A percentile compares a stretch with the other conserved stretches of the same genome.
These are phyloP conservation scores for Pythium myriotylum DNA, from an alignment of 352 stramenopile species.

Conservation along the genomic window DNA sequence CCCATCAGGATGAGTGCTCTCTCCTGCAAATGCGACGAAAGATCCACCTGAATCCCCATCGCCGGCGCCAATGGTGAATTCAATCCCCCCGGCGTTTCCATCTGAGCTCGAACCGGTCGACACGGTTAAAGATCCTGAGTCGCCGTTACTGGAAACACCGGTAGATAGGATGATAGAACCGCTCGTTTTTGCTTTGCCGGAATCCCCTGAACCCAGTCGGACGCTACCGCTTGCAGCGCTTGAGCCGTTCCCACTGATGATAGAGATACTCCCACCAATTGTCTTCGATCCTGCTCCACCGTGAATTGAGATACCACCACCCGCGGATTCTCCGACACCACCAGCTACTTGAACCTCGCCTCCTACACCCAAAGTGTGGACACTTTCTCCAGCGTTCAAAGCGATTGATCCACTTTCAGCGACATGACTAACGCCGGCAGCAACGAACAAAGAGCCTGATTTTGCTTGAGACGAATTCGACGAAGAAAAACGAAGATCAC, in stretches of 20 bases:
- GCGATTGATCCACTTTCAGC: conserved; percentile 12
- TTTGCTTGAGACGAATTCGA: conserved; percentile 9
- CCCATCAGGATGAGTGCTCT: conserved; percentile 1
- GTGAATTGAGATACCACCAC: conserved; percentile 2
- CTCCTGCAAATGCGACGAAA: conserved; percentile 1
- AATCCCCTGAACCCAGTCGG: neutral
- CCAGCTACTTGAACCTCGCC: neutral
- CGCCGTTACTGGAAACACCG: conserved; percentile 1
- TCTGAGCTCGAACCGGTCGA: conserved; percentile 1
- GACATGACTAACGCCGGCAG: neutral
- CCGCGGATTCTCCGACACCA: neutral
- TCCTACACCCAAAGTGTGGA: conserved; percentile 1
- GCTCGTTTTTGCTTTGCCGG: conserved; percentile 15
- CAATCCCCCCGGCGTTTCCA: conserved; percentile 15
- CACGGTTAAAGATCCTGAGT: conserved; percentile 7
- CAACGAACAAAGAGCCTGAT: conserved; percentile 9
- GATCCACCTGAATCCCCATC: conserved; percentile 10
- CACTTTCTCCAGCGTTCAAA: conserved; percentile 6
- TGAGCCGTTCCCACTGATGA: conserved; percentile 12
- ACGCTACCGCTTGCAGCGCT: conserved; percentile 10
- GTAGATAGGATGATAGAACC: conserved; percentile 11
- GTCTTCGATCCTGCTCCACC: conserved; percentile 3
- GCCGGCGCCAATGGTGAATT: conserved; percentile 8
- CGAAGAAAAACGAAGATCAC: conserved; percentile 15
- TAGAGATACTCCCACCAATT: neutral